These are phyloP conservation scores for Reutealis trisperma DNA, from an alignment of 345 rosid species.

Conservation along the genomic window DNA sequence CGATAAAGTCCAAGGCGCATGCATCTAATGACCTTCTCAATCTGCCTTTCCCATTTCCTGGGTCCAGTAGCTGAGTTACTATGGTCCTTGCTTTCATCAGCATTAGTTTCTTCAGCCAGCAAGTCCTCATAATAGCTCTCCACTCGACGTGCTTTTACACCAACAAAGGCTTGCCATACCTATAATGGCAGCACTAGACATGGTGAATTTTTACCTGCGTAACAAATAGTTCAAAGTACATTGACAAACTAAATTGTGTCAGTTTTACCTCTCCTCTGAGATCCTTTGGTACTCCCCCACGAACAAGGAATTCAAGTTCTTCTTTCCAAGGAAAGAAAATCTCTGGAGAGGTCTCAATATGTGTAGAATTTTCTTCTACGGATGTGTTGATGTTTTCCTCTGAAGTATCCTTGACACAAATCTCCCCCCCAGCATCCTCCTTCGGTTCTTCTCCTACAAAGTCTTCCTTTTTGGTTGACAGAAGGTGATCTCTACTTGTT, in stretches of 20 bases:
- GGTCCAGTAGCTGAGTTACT: conserved; percentile 43
- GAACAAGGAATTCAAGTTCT: conserved; percentile 88
- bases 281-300: conserved; percentile 91
- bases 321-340: conserved; percentile 65
- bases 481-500: conserved; percentile 36
- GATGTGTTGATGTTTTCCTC: conserved; percentile 20
- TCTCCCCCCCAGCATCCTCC: conserved; percentile 37
- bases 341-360: conserved; percentile 37
- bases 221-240: conserved; percentile 13
- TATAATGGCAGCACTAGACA: conserved; percentile 35
- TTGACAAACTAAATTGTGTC: conserved; percentile 17
- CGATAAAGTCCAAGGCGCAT: conserved; percentile 49
- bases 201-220: neutral
- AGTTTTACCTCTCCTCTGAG: conserved; percentile 85
- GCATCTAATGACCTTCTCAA: conserved; percentile 93
- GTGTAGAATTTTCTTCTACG: conserved; percentile 29
- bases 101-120: conserved; percentile 57
- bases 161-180: conserved; percentile 99
- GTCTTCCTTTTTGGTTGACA: conserved; percentile 36
- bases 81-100: conserved; percentile 43
- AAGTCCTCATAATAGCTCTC: conserved; percentile 77
- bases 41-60: conserved; percentile 78
- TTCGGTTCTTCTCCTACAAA: conserved; percentile 43
- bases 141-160: conserved; percentile 75
- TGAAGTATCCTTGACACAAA: conserved; percentile 35